Evolutionary conservation across 176 grass and related monocot genomes (phyloP), one percentile per base, ranked within the genome.

Genomic region (Cocos nucifera): DNA sequence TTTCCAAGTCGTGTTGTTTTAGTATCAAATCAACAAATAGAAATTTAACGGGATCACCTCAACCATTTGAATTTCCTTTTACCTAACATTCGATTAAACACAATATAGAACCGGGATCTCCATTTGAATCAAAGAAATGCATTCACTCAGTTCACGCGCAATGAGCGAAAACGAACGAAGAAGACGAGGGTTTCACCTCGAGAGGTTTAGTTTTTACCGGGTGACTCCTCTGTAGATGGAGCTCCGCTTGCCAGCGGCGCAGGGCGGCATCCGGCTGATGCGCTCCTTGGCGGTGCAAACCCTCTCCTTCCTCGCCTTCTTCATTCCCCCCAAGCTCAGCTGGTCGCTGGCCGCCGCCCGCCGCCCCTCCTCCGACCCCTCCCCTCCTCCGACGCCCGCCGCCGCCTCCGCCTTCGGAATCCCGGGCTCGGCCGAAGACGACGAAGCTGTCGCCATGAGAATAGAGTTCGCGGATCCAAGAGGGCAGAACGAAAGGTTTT

Each of bases 221-320:
- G 94, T 98, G 70, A 98, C 94, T 17, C 88, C 94, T 53, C 94
- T 75, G 75, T 98, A 98, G 88, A 98, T 93, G 69, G 94, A 98
- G 81, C 88, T 98, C 59, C 94, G 81, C 70, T 98, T 98, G 55
- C 94, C 94, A 5, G 94, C 94, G 57, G 83, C 85, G 57, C 94
- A 93, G 25, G 94, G 94, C 19, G 88, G 79, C 88, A 98, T 98
- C 62, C 94, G 94, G 77, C 94, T 98, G 84, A 98, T 98, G 69
- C 94, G 81, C 60, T 98, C 94, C 89, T 98, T 98, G 64, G 94
- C 94, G 49, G 88, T 98, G 65, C 94, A 98, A 19, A 81, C 82
- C 55, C 93, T 78, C 67, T 98, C 94, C 84, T 98, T 98, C 48
- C 88, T 73, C 15, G 60, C 54, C 76, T 69, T 85, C 88, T 86